These are phyloP conservation scores for Mortierella sp. DNA, from an alignment of 371 early-diverging fungal genomes.

Conservation along the genomic window DNA sequence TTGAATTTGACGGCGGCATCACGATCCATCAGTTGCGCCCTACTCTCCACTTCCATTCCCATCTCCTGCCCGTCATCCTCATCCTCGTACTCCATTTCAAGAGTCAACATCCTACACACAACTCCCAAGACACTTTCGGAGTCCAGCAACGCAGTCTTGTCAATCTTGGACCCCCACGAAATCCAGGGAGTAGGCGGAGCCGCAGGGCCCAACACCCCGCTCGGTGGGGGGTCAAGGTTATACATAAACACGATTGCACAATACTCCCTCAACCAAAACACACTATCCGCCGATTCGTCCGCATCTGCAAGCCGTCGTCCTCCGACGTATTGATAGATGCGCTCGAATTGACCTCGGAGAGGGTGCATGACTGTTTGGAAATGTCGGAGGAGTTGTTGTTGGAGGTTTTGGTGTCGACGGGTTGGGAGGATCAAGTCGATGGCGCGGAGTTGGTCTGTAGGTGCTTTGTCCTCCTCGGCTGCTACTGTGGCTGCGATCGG, in stretches of 20 bases:
- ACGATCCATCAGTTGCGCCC: too few species aligned
- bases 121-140: slow-evolving; percentile 36
- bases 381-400: slow-evolving; percentile 31
- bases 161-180: slow-evolving; percentile 9
- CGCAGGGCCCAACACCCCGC: neutral
- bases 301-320: slow-evolving; percentile 20
- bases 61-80: neutral
- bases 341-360: slow-evolving; percentile 26
- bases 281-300: slow-evolving; percentile 23
- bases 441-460: neutral
- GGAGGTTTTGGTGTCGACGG: slow-evolving; percentile 17
- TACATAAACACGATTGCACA: slow-evolving; percentile 39
- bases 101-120: slow-evolving; percentile 46
- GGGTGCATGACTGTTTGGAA: slow-evolving; percentile 24
- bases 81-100: slow-evolving; percentile 43
- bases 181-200: neutral
- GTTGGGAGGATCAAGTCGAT: slow-evolving; percentile 23
- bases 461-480: neutral
- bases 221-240: slow-evolving; percentile 14
- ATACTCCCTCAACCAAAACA: slow-evolving; percentile 48
- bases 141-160: slow-evolving; percentile 22
- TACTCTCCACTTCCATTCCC: neutral
- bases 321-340: slow-evolving; percentile 41
- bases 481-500: neutral
- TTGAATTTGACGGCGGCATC: too few species aligned